A percentile compares a stretch with the other conserved stretches of the same genome.
Conservation (phyloP, 441 rosid species). For the Croton setiger region DNA sequence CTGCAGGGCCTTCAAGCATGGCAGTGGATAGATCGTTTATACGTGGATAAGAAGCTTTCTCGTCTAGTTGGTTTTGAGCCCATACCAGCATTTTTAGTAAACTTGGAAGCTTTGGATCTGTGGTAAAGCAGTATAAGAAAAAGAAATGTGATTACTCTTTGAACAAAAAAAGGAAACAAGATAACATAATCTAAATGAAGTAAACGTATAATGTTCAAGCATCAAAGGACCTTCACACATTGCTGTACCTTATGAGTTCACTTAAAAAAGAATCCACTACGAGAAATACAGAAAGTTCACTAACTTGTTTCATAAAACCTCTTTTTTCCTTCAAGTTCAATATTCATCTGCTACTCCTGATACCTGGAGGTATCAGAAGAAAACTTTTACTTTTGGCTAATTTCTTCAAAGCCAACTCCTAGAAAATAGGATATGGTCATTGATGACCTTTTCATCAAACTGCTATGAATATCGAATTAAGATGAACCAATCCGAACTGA, state of each 20-base stretch:
- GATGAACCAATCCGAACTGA: not conserved
- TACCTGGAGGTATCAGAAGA: not conserved
- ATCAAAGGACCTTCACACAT: not conserved
- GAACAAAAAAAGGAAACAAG: not conserved
- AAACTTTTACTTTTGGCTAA: slow-evolving; percentile 6
- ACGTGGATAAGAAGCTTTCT: slow-evolving; percentile 86
- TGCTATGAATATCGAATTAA: not conserved
- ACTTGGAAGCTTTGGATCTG: slow-evolving; percentile 96
- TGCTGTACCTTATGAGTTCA: not conserved
- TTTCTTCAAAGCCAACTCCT: not conserved
- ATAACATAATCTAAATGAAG: not conserved
- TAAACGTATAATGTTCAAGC: not conserved
- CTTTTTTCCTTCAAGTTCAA: not conserved
- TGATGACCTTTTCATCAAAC: not conserved
- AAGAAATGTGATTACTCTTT: too few relatives aligned
- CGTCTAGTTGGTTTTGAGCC: slow-evolving; percentile 88
- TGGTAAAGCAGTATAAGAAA: not conserved
- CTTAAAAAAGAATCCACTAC: not conserved
- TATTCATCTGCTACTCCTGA: not conserved
- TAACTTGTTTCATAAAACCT: not conserved
- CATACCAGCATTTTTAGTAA: slow-evolving; percentile 88
- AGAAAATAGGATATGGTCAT: not conserved
- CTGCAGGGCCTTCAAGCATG: slow-evolving; percentile 61
- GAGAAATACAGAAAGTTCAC: not conserved
- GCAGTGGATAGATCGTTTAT: slow-evolving; percentile 73